Conservation (phyloP, 257 asterid species). For the Forsythia viridissima region DNA sequence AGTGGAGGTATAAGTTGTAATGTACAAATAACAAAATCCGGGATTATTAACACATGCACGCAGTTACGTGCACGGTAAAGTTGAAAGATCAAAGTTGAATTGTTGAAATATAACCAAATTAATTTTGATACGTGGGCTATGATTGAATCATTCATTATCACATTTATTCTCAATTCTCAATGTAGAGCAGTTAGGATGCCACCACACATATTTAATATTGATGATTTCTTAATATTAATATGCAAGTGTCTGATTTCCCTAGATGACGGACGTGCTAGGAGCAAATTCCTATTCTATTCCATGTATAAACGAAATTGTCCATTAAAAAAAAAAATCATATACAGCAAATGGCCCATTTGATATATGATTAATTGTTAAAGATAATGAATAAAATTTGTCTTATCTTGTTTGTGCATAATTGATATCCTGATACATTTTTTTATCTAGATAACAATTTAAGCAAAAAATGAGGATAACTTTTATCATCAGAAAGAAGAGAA, state of each 20-base stretch:
- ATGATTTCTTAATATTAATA: not conserved
- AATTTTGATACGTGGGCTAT: not conserved
- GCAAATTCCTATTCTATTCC: not conserved
- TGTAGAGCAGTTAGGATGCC: not conserved
- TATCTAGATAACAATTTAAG: no score
- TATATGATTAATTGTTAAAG: no score
- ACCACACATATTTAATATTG: not conserved
- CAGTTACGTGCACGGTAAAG: no score
- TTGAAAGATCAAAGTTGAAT: not conserved
- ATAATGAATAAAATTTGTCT: no score
- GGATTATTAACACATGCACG: no score
- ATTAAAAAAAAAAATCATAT: not conserved
- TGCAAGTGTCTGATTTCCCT: constrained; percentile 9
- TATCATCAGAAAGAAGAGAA: no score
- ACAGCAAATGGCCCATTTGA: not conserved
- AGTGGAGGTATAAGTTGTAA: no score
- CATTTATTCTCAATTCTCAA: not conserved
- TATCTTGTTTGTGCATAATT: no score
- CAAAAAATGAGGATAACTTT: no score
- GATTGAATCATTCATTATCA: not conserved
- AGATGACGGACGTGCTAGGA: constrained; percentile 14
- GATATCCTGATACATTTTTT: no score
- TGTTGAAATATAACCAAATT: no score
- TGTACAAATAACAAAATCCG: no score
- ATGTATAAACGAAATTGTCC: not conserved